Evolutionary conservation across 495 filamentous ascomycete species (phyloP), one percentile per base, ranked within the genome.

Genomic region (Amphirosellinia nigrospora): DNA sequence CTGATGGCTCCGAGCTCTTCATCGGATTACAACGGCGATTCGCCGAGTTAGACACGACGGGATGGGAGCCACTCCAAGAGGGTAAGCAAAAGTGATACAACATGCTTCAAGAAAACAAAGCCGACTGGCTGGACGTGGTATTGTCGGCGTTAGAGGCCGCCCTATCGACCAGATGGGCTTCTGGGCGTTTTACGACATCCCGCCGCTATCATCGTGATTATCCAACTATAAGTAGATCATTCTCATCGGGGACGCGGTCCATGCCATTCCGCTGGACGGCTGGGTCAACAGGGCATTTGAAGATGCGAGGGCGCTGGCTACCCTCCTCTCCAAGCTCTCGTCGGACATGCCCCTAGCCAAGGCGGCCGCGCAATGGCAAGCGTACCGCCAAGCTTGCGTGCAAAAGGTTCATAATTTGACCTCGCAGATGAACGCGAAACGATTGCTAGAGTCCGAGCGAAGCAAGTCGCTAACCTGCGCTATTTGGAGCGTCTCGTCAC

Each of bases 1-100:
- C 63, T 4, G 82, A 86, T 69, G 85, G 85, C 2, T 79, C 77
- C 0, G 82, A 86, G 64, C 69, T 84, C 4, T 69, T 87, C 11
- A 77, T 84, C 9, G 84, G 85, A 0, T 78, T 74, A 2, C 83
- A 85, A 72, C 75, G 75, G 23, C 72, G 60, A 26, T 60, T 75
- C 11, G 26, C 63, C 6, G 66, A 68, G 34, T 39, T 70, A 28
- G 64, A 72, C 52, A 26, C 56, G n/a, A 69, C 62, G 6, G 75
- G 68, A 5, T 78, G 73, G 75, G 71, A 73, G 9, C 53, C 64
- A 4, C 64, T 75, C 8, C 30, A 70, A 26, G 64, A 72, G 56
- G 73, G 73, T n/a, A 75, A 76, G 56, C 61, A 76, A 9, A 71
- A 61, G 43, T n/a, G 71, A 21, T 52, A 69, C 32, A 71, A 67